Base-by-base conservation (phyloP, 2,329 filamentous ascomycete species). In the Xylariaceae sp. region DNA sequence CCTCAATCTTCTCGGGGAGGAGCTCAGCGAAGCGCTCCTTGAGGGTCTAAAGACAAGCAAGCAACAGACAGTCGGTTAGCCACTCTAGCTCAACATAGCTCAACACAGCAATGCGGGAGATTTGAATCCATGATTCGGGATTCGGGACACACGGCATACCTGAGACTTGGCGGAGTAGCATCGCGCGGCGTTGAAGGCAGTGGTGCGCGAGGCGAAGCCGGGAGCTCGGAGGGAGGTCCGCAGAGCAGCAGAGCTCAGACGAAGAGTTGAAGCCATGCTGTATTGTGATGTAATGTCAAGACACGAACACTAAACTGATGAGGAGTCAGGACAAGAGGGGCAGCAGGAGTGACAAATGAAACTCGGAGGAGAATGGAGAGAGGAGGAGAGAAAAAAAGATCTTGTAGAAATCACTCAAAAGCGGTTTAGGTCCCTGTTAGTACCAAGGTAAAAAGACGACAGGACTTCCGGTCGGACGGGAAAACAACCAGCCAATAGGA, bases 11-110 rank as follows among this genome's bases (percentile, higher is more conserved):
- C 77, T 88, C 91, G 71, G 94, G 94, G 65, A 99, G 84, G 74
- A 93, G 88, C 77, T 94, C 92, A 75, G 93, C 93, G 78, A 99
- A 97, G 75, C 92, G 93, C 78, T 99, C 94, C 84, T 99, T 99
- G 75, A 99, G 81, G 70, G 92, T 92, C 94, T 99, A 64, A 41
- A 57, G 35, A 37, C 44, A 50, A 53, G 53, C 63, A 56, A 59
- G 68, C 56, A 69, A 54, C 63, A 56, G 58, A 69, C 56, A 69
- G 68, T 66, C 58, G 66, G 61, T 53, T 37, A 66, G 61, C 51
- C 37, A 61, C 59, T 52, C 57, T n/a, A 17, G n/a, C 49, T 13
- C 18, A 15, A n/a, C 15, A 17, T n/a, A 17, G n/a, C 49, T 13
- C 18, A 15, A n/a, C 15, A 17, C 30, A 17, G 37, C 34, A 4